A percentile compares a stretch with the other conserved stretches of the same genome.
phyloP scores from a whole-genome alignment of 1,284 basidiomycete species.

The Apiotrichum porosum region DNA sequence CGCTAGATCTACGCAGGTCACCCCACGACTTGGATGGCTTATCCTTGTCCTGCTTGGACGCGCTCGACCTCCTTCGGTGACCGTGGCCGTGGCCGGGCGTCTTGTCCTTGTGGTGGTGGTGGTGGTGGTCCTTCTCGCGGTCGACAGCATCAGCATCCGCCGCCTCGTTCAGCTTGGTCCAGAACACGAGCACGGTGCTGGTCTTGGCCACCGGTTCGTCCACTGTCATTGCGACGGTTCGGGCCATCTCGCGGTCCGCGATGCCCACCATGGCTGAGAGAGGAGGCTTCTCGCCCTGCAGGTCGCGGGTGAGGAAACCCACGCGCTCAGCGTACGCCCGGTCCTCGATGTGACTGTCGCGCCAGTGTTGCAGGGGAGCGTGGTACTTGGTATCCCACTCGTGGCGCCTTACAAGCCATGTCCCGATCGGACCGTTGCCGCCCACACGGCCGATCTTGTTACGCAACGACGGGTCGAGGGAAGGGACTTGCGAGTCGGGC shows the following conservation, averaged over 20 bases:
- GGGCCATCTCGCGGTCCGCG: constrained; percentile 31
- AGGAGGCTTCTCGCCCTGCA: constrained; percentile 40
- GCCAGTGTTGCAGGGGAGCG: constrained; percentile 32
- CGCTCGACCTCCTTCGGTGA: no score
- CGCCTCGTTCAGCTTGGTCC: constrained; percentile 39
- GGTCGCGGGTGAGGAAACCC: constrained; percentile 44
- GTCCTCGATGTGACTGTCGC: constrained; percentile 30
- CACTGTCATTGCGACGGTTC: constrained; percentile 37
- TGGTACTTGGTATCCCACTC: constrained; percentile 42
- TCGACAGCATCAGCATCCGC: constrained; percentile 30
- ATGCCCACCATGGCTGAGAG: constrained; percentile 38
- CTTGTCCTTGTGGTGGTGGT: background rate
- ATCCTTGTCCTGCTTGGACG: no score
- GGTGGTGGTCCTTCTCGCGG: constrained; percentile 9
- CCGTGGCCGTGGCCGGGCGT: no score
- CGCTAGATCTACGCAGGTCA: no score
- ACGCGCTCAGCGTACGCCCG: constrained; percentile 26
- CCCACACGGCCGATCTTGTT: constrained; percentile 39
- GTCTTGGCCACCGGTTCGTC: constrained; percentile 38
- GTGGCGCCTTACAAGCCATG: constrained; percentile 39
- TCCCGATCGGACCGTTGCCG: constrained; percentile 38
- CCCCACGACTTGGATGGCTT: no score
- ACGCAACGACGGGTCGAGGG: constrained; percentile 30
- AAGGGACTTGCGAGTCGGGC: constrained; percentile 53
- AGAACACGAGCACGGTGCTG: constrained; percentile 33